Evolutionary conservation across 805 yeast genomes (phyloP).

Genomic region (Barnettozyma wickerhamii): DNA sequence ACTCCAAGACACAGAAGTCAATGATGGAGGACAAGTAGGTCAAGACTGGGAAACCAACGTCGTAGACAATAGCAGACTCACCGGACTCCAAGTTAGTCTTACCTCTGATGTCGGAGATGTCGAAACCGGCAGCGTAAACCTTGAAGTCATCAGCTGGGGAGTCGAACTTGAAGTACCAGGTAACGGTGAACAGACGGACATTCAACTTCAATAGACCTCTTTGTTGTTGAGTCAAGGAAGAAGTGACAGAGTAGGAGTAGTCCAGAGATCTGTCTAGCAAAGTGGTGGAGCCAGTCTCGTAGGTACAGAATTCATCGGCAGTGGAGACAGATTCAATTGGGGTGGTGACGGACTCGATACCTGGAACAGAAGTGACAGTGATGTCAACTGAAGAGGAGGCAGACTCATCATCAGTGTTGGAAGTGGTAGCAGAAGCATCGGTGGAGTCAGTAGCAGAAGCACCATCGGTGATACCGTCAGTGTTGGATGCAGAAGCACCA

Average conservation of each 20-base stretch:
- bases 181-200: conserved; percentile 9
- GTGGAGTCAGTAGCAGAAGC: no score
- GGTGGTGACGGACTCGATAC: conserved; percentile 1
- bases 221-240: not conserved
- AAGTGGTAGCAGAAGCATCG: no score
- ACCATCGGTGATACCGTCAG: no score
- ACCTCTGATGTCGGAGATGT: conserved; percentile 6
- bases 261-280: not conserved
- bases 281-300: not conserved
- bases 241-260: not conserved
- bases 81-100: conserved; percentile 16
- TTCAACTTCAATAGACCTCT: not conserved
- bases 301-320: not conserved
- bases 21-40: not conserved
- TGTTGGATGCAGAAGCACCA: not conserved
- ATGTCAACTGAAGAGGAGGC: not conserved
- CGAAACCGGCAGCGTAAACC: conserved; percentile 1
- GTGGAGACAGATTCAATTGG: not conserved
- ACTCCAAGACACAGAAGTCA: conserved; percentile 2
- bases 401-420: no score
- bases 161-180: conserved; percentile 16
- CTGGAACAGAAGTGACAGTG: not conserved
- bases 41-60: conserved; percentile 2
- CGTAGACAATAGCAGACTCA: conserved; percentile 10
- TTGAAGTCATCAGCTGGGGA: conserved; percentile 13